Evolutionary conservation across 208 protist species (phyloP), one percentile per base, ranked within the genome.

Genomic region (Porcisia hertigi): DNA sequence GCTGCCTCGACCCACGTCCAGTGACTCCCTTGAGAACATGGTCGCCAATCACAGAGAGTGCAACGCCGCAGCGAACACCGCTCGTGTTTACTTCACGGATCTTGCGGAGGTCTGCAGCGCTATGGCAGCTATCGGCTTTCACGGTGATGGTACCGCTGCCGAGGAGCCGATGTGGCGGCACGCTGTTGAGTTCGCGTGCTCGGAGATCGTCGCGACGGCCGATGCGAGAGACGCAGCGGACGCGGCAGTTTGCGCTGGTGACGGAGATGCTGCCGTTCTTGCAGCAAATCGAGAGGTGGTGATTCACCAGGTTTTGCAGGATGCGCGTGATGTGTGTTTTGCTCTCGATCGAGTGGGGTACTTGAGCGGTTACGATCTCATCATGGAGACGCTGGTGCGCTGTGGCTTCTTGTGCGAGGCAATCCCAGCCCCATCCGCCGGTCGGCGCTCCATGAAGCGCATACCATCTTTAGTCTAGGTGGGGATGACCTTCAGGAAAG

Each of bases 291-390:
- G 39, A 43, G 69, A 80, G 34, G 63, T 16, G 11, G 75, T 52
- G 55, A 57, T 59, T 25, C 67, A 75, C 18, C 43, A 47, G 54
- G 54, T 90, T 2, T 49, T 91, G 52, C 52, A 54, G 16, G 81
- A 91, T 49, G 71, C 89, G 70, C 84, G 88, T 1, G 81, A 93
- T 70, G 76, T 97, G 66, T 74, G 79, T 73, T 97, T 95, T 84
- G 90, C 93, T 9, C 64, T 94, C 14, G 88, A 95, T 65, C 86
- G 87, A 54, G 89, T 88, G 16, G 72, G 82, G 30, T 84, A 80
- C 25, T 45, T 12, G 5, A n/a, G 18, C 16, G 66, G 73, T 7
- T 97, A 93, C 76, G 84, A 94, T 59, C 23, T n/a, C 39, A 64
- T 97, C 52, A 97, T 97, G 93, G 36, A 60, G 18, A 60, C 72